Evolutionary conservation across 1,284 basidiomycete species (phyloP).

Genomic region (Ustilago xerochloae): DNA sequence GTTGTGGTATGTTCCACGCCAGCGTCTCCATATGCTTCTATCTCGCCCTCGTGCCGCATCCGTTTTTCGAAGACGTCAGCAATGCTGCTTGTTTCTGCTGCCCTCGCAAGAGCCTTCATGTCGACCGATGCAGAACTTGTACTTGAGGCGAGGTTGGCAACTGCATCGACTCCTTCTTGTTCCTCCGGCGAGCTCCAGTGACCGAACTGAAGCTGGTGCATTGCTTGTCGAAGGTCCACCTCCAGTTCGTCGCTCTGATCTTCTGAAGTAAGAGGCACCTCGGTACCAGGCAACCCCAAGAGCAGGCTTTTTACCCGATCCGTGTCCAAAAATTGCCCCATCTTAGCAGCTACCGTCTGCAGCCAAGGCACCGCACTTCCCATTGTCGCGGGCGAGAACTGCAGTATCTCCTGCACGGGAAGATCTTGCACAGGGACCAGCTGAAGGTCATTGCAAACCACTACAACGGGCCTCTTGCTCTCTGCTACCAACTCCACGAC

Average conservation of each 20-base stretch:
- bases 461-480: conserved; percentile 61
- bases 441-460: conserved; percentile 62
- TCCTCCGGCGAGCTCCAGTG: background rate
- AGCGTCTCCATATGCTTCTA: conserved; percentile 11
- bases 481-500: conserved; percentile 58
- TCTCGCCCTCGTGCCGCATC: background rate
- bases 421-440: conserved; percentile 41
- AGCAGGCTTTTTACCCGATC: background rate
- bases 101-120: conserved; percentile 2
- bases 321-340: background rate
- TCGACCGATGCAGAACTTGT: background rate
- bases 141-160: background rate
- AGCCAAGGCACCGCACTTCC: conserved; percentile 63
- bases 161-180: background rate
- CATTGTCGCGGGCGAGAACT: conserved; percentile 34
- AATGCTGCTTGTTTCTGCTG: conserved; percentile 16
- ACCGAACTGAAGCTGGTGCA: conserved; percentile 74
- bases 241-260: background rate
- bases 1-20: conserved; percentile 8
- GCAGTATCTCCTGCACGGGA: conserved; percentile 48
- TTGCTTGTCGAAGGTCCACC: conserved; percentile 75
- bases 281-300: background rate
- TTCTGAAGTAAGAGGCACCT: background rate
- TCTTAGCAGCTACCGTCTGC: conserved; percentile 14
- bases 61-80: conserved; percentile 12